These are phyloP conservation scores for Malassezia furfur DNA, from an alignment of 1,284 basidiomycete species.

Conservation along the genomic window DNA sequence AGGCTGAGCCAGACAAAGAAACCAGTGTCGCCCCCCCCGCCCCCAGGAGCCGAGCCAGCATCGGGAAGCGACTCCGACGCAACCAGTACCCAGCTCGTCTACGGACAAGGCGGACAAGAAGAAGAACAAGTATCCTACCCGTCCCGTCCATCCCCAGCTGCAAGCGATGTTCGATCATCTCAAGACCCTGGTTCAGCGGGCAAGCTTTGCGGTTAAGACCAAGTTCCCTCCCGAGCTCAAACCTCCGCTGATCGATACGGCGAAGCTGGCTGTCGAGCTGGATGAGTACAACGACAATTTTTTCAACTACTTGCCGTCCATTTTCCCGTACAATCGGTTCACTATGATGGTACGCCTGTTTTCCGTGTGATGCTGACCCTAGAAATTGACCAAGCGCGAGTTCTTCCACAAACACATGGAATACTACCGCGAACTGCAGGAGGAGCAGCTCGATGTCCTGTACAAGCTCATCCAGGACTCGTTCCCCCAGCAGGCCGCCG, in stretches of 20 bases:
- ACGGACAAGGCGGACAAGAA: slow-evolving; percentile 49
- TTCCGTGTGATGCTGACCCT: not conserved
- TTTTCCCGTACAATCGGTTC: slow-evolving; percentile 88
- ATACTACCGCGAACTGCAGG: slow-evolving; percentile 32
- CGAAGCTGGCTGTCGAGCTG: slow-evolving; percentile 67
- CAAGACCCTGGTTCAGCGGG: slow-evolving; percentile 54
- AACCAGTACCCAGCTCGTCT: not conserved
- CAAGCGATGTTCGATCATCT: slow-evolving; percentile 59
- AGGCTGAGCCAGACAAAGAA: not conserved
- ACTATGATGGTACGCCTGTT: slow-evolving; percentile 44
- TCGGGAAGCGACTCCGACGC: not conserved
- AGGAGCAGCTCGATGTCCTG: slow-evolving; percentile 34
- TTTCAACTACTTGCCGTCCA: slow-evolving; percentile 71
- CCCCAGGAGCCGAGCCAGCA: not conserved
- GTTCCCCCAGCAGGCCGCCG: slow-evolving; percentile 27
- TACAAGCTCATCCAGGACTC: slow-evolving; percentile 25
- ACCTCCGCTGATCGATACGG: slow-evolving; percentile 61
- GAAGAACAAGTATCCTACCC: slow-evolving; percentile 30
- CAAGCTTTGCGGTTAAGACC: slow-evolving; percentile 54
- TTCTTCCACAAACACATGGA: slow-evolving; percentile 38
- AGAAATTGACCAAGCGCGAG: slow-evolving; percentile 44
- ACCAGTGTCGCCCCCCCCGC: not conserved
- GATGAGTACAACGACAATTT: slow-evolving; percentile 85
- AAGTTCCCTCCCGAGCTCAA: slow-evolving; percentile 80
- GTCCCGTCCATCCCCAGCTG: slow-evolving; percentile 58